phyloP scores from a whole-genome alignment of 176 grass and related monocot genomes.

The Ananas comosus region DNA sequence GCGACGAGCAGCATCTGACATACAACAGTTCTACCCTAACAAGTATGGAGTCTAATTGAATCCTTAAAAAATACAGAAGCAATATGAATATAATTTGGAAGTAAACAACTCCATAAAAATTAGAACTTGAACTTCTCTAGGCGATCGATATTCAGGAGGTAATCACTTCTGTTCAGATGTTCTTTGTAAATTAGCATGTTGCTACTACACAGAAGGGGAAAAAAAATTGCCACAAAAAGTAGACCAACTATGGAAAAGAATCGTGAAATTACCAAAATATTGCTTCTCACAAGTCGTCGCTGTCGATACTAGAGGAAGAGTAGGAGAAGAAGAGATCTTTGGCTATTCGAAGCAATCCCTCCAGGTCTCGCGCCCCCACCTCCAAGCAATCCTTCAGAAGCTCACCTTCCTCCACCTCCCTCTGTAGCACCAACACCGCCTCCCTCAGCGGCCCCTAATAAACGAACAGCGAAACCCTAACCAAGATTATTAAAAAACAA shows the following conservation, averaged over 20 bases:
- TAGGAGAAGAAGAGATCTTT: conserved; percentile 54
- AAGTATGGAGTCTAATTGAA: no score
- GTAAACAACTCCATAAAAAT: no score
- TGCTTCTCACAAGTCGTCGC: conserved; percentile 49
- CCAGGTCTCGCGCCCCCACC: conserved; percentile 54
- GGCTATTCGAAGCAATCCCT: conserved; percentile 65
- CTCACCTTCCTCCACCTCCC: conserved; percentile 73
- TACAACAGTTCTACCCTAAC: no score
- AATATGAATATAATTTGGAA: no score
- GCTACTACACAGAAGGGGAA: no score
- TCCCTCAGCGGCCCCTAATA: conserved; percentile 81
- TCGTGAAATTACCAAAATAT: conserved; percentile 1
- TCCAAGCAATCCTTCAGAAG: conserved; percentile 78
- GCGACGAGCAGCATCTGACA: no score
- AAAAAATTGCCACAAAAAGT: background rate
- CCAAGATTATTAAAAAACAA: background rate
- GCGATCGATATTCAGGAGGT: no score
- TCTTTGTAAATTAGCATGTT: no score
- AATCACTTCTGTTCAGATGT: no score
- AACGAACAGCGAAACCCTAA: conserved; percentile 14
- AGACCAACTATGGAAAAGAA: background rate
- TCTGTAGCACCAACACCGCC: conserved; percentile 57
- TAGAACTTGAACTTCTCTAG: no score
- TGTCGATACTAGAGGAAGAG: conserved; percentile 21
- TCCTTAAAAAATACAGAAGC: no score